Evolutionary conservation across 2,329 filamentous ascomycete genomes (phyloP).

Genomic region (Thielaviopsis populi): DNA sequence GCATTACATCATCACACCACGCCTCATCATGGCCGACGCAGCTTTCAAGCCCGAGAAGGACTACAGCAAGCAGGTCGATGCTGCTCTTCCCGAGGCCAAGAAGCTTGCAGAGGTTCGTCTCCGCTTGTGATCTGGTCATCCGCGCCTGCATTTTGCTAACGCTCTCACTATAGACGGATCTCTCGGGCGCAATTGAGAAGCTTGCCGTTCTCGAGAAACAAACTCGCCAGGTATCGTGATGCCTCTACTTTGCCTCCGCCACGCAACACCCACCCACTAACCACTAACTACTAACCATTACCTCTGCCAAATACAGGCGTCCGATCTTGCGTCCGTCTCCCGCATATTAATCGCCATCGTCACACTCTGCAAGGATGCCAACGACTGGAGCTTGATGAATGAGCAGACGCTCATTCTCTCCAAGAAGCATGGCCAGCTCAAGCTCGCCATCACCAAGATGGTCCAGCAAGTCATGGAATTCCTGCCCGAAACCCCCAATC

Average conservation of each 20-base stretch:
- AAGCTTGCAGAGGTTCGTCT: conserved; percentile 67
- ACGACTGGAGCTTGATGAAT: conserved; percentile 88
- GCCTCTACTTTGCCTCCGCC: too few species aligned
- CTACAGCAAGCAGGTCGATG: conserved; percentile 91
- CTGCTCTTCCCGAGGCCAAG: conserved; percentile 79
- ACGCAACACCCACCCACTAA: conserved; percentile 13
- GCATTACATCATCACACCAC: conserved; percentile 5
- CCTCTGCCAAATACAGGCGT: conserved; percentile 51
- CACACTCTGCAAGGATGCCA: conserved; percentile 82
- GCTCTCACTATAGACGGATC: conserved; percentile 43
- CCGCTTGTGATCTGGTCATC: conserved; percentile 4
- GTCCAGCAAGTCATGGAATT: conserved; percentile 92
- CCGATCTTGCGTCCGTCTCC: conserved; percentile 89
- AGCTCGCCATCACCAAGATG: conserved; percentile 98
- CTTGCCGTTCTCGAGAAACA: conserved; percentile 87
- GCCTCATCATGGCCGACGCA: conserved; percentile 57
- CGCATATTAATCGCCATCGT: conserved; percentile 76
- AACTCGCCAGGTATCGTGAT: conserved; percentile 62
- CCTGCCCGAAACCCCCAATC: conserved; percentile 66
- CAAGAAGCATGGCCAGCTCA: conserved; percentile 99
- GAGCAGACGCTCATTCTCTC: conserved; percentile 91
- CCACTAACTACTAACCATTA: conserved; percentile 22
- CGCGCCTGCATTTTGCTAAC: neutral
- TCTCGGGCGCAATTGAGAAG: conserved; percentile 84
- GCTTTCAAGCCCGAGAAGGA: conserved; percentile 93